These are phyloP conservation scores for Periconia sp. DNA, from an alignment of 2,329 filamentous ascomycete genomes.

Conservation along the genomic window DNA sequence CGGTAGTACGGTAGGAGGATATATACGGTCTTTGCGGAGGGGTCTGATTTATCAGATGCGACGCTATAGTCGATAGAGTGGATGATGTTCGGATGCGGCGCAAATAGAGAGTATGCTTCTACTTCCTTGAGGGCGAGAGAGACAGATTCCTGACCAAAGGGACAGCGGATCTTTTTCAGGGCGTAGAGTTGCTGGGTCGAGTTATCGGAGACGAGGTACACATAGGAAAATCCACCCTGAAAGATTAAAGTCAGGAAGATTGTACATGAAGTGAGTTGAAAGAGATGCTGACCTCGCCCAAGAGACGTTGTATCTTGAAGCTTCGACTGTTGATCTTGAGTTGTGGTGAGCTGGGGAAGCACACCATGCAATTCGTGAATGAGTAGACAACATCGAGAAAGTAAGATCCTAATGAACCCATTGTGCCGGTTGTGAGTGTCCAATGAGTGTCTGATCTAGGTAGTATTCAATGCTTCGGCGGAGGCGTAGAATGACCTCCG, in stretches of 20 bases:
- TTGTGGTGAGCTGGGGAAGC: constrained; percentile 91
- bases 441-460: neutral
- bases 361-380: constrained; percentile 91
- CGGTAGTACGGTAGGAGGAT: constrained; percentile 95
- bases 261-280: constrained; percentile 1
- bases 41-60: constrained; percentile 67
- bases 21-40: constrained; percentile 88
- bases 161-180: constrained; percentile 98
- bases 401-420: constrained; percentile 54
- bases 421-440: constrained; percentile 11
- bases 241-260: neutral
- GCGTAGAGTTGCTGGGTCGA: constrained; percentile 82
- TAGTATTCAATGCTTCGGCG: constrained; percentile 1
- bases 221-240: constrained; percentile 95
- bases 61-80: constrained; percentile 81
- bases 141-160: constrained; percentile 95
- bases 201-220: constrained; percentile 96
- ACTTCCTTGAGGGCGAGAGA: constrained; percentile 95
- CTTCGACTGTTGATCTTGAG: constrained; percentile 92
- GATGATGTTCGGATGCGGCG: constrained; percentile 82
- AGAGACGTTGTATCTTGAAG: constrained; percentile 91
- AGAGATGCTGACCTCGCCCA: constrained; percentile 74
- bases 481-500: constrained; percentile 3
- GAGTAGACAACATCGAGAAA: constrained; percentile 88
- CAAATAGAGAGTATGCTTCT: constrained; percentile 91